Conservation (phyloP, 2,329 filamentous ascomycete genomes). For the Huntiella abstrusa region DNA sequence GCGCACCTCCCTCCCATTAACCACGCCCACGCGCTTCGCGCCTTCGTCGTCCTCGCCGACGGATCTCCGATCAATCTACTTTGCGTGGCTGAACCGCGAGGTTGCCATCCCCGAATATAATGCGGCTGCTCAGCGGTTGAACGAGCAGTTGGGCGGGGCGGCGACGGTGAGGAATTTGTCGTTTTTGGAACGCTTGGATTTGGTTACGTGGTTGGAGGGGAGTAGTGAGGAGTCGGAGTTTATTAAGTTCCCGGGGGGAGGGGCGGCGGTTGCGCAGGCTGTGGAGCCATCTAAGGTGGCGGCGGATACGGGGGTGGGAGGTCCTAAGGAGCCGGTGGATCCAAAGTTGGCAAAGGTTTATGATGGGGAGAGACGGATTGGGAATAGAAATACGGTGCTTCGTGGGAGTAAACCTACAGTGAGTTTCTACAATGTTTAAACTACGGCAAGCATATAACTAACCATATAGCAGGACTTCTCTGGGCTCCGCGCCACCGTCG, state of each 20-base stretch:
- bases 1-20: slow-evolving; percentile 47
- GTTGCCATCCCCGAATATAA: slow-evolving; percentile 83
- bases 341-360: slow-evolving; percentile 76
- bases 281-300: slow-evolving; percentile 24
- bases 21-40: slow-evolving; percentile 59
- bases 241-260: slow-evolving; percentile 58
- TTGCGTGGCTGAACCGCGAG: slow-evolving; percentile 89
- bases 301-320: slow-evolving; percentile 27
- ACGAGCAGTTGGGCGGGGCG: slow-evolving; percentile 50
- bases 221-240: slow-evolving; percentile 82
- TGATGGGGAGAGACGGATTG: slow-evolving; percentile 75
- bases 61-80: slow-evolving; percentile 86
- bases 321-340: slow-evolving; percentile 46
- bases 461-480: slow-evolving; percentile 58
- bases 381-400: slow-evolving; percentile 76
- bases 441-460: background rate
- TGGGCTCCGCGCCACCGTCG: slow-evolving; percentile 71
- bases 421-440: slow-evolving; percentile 18
- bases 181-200: slow-evolving; percentile 78
- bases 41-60: slow-evolving; percentile 28
- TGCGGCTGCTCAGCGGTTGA: slow-evolving; percentile 59
- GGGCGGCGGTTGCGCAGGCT: slow-evolving; percentile 24
- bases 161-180: slow-evolving; percentile 66
- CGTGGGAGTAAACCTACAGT: slow-evolving; percentile 79
- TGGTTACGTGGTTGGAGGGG: slow-evolving; percentile 86